Base-by-base conservation (phyloP, 805 yeast species). In the Grigorovia transvaalensis region DNA sequence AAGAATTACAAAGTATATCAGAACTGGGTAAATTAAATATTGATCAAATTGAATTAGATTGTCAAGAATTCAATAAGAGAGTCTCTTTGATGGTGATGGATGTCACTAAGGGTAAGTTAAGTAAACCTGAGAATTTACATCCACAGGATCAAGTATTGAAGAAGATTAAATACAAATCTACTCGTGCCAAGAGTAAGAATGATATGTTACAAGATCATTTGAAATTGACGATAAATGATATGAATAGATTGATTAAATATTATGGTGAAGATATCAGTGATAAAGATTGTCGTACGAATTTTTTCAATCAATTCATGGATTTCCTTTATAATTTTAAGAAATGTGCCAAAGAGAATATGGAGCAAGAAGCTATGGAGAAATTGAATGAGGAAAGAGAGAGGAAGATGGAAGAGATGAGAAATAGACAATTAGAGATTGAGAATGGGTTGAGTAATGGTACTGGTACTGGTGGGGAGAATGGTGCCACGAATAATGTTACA, bases 251-350 rank as follows among this genome's bases (percentile, higher is more conserved):
- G 52, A 80, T 85, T 87, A 71, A 71, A 50, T 82, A 79, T 63
- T 85, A 81, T 62, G 95, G 91, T 9, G 95, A 85, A 63, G 81
- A 81, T 59, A 77, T 79, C 1, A 54, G 62, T 2, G 78, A 76
- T 51, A 76, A 74, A 41, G 71, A 78, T 20, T 75, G 79, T 8
- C 75, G 79, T 57, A 81, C 78, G 59, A 68, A 79, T 0, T 85
- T 85, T 61, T 78, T 85, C 63, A 70, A 76, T 53, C 81, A 79
- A 60, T 81, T 85, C 58, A 66, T 81, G 7, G 75, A 74, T 51
- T 85, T 85, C 59, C 70, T 79, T 27, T 70, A 71, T 47, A 83
- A 81, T 56, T 85, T 80, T 65, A 82, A 77, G 61, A 77, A 75
- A 52, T 88, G 80, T 6, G 84, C 84, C 51, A 68, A 69, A 20